These are phyloP conservation scores for Ilex paraguariensis DNA, from an alignment of 305 asterid genomes.

Conservation along the genomic window DNA sequence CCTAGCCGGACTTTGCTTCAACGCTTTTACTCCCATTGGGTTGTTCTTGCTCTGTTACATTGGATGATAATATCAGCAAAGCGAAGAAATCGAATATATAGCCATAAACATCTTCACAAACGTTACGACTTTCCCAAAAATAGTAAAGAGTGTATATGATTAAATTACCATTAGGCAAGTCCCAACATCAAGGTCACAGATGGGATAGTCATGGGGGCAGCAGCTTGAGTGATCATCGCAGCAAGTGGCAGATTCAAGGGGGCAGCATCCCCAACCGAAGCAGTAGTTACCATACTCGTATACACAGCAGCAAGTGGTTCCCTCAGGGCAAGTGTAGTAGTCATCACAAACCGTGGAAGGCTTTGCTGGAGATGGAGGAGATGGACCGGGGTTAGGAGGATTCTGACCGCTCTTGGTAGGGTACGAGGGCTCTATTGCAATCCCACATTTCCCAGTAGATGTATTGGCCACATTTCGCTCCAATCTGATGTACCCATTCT, in stretches of 20 bases:
- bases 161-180: slow-evolving; percentile 56
- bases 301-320: slow-evolving; percentile 49
- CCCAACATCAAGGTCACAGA: slow-evolving; percentile 37
- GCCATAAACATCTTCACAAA: background rate
- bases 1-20: slow-evolving; percentile 36
- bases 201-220: slow-evolving; percentile 48
- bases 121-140: too few relatives aligned
- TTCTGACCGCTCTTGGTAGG: slow-evolving; percentile 56
- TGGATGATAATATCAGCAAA: background rate
- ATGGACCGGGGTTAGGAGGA: slow-evolving; percentile 73
- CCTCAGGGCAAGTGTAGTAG: slow-evolving; percentile 38
- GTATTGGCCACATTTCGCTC: slow-evolving; percentile 51
- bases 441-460: slow-evolving; percentile 69
- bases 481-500: slow-evolving; percentile 62
- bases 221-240: slow-evolving; percentile 46
- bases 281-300: slow-evolving; percentile 32
- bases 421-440: slow-evolving; percentile 70
- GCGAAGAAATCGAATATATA: background rate
- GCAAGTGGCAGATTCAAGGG: slow-evolving; percentile 50
- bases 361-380: slow-evolving; percentile 50
- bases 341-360: slow-evolving; percentile 42
- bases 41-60: slow-evolving; percentile 50
- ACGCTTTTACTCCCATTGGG: slow-evolving; percentile 50
- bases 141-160: background rate
- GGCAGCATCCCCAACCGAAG: slow-evolving; percentile 59